Evolutionary conservation across 305 asterid species (phyloP).

Genomic region (Fraxinus albicans): DNA sequence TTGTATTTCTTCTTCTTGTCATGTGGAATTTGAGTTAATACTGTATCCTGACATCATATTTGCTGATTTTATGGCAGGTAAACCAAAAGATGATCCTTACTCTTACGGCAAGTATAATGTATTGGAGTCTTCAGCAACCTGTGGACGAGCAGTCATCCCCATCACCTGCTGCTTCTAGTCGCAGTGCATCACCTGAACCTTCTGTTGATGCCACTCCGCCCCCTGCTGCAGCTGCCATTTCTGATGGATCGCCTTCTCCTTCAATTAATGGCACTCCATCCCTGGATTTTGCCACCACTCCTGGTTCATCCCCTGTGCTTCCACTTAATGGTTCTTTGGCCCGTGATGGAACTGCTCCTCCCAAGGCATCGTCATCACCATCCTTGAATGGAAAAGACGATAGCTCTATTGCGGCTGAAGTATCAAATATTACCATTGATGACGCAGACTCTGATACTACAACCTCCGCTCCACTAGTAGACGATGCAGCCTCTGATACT

Average conservation of each 20-base stretch:
- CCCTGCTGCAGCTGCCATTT: slow-evolving; percentile 28
- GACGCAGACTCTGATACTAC: slow-evolving; percentile 44
- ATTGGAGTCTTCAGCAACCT: slow-evolving; percentile 90
- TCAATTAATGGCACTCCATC: slow-evolving; percentile 40
- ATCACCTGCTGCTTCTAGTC: slow-evolving; percentile 43
- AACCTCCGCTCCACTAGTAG: slow-evolving; percentile 31
- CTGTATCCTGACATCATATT: not conserved
- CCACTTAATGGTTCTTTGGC: slow-evolving; percentile 35
- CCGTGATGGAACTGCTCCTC: slow-evolving; percentile 33
- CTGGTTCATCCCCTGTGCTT: slow-evolving; percentile 37
- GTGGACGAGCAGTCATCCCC: slow-evolving; percentile 71
- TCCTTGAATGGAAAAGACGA: slow-evolving; percentile 61
- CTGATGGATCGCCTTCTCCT: slow-evolving; percentile 39
- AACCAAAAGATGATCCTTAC: slow-evolving; percentile 98
- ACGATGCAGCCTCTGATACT: slow-evolving; percentile 42
- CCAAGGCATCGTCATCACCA: slow-evolving; percentile 44
- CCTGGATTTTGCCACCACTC: slow-evolving; percentile 26
- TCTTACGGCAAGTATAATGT: slow-evolving; percentile 88
- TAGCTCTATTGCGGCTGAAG: slow-evolving; percentile 39
- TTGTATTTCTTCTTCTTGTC: not conserved
- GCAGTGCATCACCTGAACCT: slow-evolving; percentile 52
- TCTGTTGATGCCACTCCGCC: slow-evolving; percentile 39
- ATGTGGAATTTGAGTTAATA: not conserved
- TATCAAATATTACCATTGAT: slow-evolving; percentile 43
- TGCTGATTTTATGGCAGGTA: slow-evolving; percentile 52